Evolutionary conservation across 768 basidiomycete genomes (phyloP).

Genomic region (Lactarius vividus): DNA sequence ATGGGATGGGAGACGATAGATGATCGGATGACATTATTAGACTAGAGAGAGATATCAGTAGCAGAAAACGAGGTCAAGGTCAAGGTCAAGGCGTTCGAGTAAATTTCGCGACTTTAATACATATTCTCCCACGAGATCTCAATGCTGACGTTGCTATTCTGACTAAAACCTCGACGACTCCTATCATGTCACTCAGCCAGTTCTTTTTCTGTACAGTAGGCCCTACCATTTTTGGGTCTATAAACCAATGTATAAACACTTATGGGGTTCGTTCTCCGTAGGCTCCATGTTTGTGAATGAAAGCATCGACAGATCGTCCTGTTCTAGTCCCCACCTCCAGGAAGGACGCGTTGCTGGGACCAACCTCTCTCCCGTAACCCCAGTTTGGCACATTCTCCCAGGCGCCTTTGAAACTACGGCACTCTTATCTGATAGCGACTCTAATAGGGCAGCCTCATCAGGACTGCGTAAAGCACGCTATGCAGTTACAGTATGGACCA

Average conservation of each 20-base stretch:
- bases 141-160: background rate
- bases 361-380: conserved; percentile 42
- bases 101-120: background rate
- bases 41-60: background rate
- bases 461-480: conserved; percentile 70
- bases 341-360: conserved; percentile 41
- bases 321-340: conserved; percentile 43
- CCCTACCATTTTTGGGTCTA: conserved; percentile 10
- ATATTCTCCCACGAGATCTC: conserved; percentile 15
- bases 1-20: conserved; percentile 1
- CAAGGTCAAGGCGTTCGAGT: background rate
- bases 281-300: background rate
- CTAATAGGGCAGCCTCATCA: conserved; percentile 49
- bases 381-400: conserved; percentile 37
- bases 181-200: background rate
- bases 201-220: background rate
- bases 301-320: conserved; percentile 35
- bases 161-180: background rate
- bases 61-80: conserved; percentile 2
- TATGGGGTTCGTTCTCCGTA: background rate
- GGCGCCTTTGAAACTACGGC: conserved; percentile 37
- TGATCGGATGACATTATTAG: conserved; percentile 19
- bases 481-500: conserved; percentile 43
- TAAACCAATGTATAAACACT: no score
- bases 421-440: conserved; percentile 52